Base-by-base conservation (phyloP, 1,139 yeast genomes). In the Suhomyces kunorum region DNA sequence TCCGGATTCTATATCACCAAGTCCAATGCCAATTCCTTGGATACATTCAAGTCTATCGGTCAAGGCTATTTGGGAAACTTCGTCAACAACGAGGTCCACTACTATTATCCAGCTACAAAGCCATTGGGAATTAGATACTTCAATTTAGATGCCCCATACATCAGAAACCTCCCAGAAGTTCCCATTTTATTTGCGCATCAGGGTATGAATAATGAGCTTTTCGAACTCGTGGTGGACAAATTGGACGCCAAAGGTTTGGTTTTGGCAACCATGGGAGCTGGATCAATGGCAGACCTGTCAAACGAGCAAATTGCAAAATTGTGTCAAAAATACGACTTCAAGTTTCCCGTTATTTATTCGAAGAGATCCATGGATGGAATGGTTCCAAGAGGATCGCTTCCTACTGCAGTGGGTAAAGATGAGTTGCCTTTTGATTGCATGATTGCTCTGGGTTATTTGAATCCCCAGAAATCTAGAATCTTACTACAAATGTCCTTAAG, bases 191-290 rank as follows among this genome's bases (percentile, higher is more conserved):
- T 77, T 54, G 82, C 78, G 25, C 83, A 80, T 49, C 87, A 82
- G 54, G 81, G 83, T 0, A 66, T 81, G 47, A 72, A 77, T 43
- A 66, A 75, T 33, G 64, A 66, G 34, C 47, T 81, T 12, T 62
- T 82, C 8, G 68, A 68, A 29, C 48, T 78, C 15, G 68, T 76
- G 0, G 56, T 73, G 12, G 66, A 70, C 27, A 64, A 68, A 14
- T 62, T 78, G 50, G 64, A 63, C 6, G 66, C 71, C 4, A 61
- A 68, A 44, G 88, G 87, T 3, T 56, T 82, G 16, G 79, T 82
- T 1, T 63, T 82, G 35, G 88, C 87, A 0, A 79, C 86, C 4
- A 77, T 81, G 76, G 88, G 88, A 26, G 86, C 87, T 0, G 88
- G 88, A 0, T 78, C 85, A 2, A 61, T 82, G 63, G 69, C 80